phyloP scores from a whole-genome alignment of 352 stramenopile species.

The Phytophthora pluvialis region DNA sequence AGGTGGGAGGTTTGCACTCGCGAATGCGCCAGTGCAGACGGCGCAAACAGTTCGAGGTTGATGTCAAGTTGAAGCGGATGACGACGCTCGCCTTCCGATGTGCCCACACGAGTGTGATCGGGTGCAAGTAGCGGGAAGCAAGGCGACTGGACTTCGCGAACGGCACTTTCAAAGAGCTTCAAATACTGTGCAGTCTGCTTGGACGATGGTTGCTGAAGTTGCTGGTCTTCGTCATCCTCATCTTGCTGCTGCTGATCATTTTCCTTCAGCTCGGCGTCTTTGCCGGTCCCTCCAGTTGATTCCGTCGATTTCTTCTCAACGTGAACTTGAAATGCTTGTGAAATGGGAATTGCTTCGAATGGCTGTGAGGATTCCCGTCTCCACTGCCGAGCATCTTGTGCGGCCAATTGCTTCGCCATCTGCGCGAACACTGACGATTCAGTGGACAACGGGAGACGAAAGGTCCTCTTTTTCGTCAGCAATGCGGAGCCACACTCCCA shows the following conservation, averaged over 20 bases:
- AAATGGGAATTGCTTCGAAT: slow-evolving; percentile 49
- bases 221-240: slow-evolving; percentile 25
- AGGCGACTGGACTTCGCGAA: slow-evolving; percentile 68
- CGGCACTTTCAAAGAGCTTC: slow-evolving; percentile 49
- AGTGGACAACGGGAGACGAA: slow-evolving; percentile 1
- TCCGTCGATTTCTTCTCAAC: slow-evolving; percentile 14
- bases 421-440: slow-evolving; percentile 35
- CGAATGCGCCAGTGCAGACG: slow-evolving; percentile 20
- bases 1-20: slow-evolving; percentile 32
- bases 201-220: slow-evolving; percentile 20
- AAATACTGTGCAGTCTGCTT: slow-evolving; percentile 54
- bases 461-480: not conserved
- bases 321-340: slow-evolving; percentile 42
- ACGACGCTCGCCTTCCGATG: not conserved
- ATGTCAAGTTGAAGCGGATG: slow-evolving; percentile 48
- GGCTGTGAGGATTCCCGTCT: slow-evolving; percentile 37
- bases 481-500: slow-evolving; percentile 22
- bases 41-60: slow-evolving; percentile 52
- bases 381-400: slow-evolving; percentile 36
- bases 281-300: not conserved
- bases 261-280: not conserved
- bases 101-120: not conserved
- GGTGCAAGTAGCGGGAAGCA: slow-evolving; percentile 63
- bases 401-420: slow-evolving; percentile 33
- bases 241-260: slow-evolving; percentile 20